These are phyloP conservation scores for Adansonia grandidieri DNA, from an alignment of 441 rosid species.

Conservation along the genomic window DNA sequence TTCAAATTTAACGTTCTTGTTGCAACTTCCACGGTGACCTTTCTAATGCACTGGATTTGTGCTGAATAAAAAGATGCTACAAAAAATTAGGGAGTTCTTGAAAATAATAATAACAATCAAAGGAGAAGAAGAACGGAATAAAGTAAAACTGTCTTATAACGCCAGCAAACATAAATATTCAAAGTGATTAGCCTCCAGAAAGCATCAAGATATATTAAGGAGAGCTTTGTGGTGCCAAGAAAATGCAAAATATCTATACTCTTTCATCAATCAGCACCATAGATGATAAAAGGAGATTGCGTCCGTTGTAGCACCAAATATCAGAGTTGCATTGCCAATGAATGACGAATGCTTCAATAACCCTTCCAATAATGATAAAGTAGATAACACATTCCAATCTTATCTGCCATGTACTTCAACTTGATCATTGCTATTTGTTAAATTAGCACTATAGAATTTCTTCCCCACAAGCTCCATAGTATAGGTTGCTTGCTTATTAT, in stretches of 20 bases:
- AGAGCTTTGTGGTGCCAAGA: background rate
- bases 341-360: background rate
- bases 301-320: too few species aligned
- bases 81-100: too few species aligned
- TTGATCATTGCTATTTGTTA: background rate
- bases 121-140: too few species aligned
- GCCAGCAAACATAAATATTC: background rate
- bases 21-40: conserved; percentile 34
- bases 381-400: background rate
- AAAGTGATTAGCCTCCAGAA: background rate
- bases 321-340: background rate
- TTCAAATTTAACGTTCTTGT: conserved; percentile 18
- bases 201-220: background rate
- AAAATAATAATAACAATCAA: too few species aligned
- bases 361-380: background rate
- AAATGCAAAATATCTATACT: background rate
- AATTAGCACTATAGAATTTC: background rate
- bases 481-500: background rate
- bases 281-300: background rate
- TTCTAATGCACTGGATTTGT: conserved; percentile 26
- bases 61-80: conserved; percentile 31
- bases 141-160: too few species aligned
- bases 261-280: background rate
- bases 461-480: background rate
- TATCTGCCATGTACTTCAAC: background rate